Percentiles rank a stretch among this genome's conserved stretches.
These are phyloP conservation scores for Sporothrix protearum DNA, from an alignment of 2,329 filamentous ascomycete genomes.

Conservation along the genomic window DNA sequence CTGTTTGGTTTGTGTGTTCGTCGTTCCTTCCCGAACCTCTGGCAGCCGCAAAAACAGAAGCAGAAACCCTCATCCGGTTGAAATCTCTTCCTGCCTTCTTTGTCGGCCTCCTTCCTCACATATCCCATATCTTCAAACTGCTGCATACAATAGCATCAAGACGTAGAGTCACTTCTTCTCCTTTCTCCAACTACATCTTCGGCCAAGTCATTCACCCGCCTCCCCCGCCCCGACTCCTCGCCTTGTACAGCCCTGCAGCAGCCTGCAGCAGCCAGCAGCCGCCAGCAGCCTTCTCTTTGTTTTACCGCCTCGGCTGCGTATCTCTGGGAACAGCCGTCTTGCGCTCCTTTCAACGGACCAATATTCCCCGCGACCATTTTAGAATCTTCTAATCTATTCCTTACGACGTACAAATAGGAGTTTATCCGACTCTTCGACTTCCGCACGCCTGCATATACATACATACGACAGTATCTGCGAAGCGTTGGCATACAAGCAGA, in stretches of 20 bases:
- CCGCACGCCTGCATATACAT: not conserved
- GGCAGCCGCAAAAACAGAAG: not conserved
- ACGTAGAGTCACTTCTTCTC: not conserved
- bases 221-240: not conserved
- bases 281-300: not conserved
- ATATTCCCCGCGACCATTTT: not conserved
- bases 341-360: not conserved
- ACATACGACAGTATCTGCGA: not conserved
- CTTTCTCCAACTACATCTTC: not conserved
- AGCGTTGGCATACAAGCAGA: not conserved
- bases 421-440: not conserved
- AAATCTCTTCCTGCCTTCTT: not conserved
- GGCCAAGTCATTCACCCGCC: not conserved
- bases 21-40: constrained; percentile 8
- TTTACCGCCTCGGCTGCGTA: constrained; percentile 7
- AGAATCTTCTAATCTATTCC: not conserved
- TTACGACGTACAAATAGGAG: not conserved
- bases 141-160: not conserved
- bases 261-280: too few relatives aligned
- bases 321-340: constrained; percentile 11
- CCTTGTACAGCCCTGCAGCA: constrained; percentile 8
- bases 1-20: not conserved
- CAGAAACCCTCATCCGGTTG: not conserved
- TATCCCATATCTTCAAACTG: constrained; percentile 7
- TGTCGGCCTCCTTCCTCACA: not conserved